Evolutionary conservation across 495 filamentous ascomycete genomes (phyloP).

Genomic region (Neurospora pannonica): DNA sequence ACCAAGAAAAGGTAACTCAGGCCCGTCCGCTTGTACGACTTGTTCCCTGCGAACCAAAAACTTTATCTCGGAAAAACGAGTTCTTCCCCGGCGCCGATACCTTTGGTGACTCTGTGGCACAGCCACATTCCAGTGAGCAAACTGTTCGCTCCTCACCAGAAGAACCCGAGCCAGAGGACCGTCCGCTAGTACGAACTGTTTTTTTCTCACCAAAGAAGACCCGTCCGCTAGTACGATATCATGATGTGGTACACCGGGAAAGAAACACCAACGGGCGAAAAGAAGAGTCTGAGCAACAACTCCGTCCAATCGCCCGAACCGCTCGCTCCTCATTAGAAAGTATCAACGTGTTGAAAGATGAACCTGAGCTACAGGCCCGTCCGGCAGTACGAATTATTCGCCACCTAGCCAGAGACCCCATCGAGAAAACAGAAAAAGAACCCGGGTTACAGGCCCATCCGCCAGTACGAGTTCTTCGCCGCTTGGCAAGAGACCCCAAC

Average conservation of each 20-base stretch:
- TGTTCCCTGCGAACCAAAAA: too few relatives aligned
- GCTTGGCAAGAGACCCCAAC: background rate
- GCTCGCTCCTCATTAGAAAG: background rate
- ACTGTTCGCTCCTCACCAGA: too few relatives aligned
- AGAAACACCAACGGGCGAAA: background rate
- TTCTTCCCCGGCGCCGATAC: too few relatives aligned
- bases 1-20: background rate
- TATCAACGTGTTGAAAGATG: background rate
- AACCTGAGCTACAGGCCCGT: background rate
- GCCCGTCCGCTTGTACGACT: background rate
- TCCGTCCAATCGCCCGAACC: background rate
- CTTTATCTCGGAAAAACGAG: too few relatives aligned
- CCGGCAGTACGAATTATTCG: background rate
- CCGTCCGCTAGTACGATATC: background rate
- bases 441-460: background rate
- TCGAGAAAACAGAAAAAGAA: background rate
- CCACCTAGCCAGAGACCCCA: background rate
- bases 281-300: background rate
- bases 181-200: background rate
- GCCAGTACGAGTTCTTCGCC: background rate
- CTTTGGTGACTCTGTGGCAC: too few relatives aligned
- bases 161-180: too few relatives aligned
- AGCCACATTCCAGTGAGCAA: too few relatives aligned
- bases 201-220: background rate
- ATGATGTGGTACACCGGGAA: background rate